Conservation (phyloP, 352 stramenopile species). For the Halophytophthora polymorphica region DNA sequence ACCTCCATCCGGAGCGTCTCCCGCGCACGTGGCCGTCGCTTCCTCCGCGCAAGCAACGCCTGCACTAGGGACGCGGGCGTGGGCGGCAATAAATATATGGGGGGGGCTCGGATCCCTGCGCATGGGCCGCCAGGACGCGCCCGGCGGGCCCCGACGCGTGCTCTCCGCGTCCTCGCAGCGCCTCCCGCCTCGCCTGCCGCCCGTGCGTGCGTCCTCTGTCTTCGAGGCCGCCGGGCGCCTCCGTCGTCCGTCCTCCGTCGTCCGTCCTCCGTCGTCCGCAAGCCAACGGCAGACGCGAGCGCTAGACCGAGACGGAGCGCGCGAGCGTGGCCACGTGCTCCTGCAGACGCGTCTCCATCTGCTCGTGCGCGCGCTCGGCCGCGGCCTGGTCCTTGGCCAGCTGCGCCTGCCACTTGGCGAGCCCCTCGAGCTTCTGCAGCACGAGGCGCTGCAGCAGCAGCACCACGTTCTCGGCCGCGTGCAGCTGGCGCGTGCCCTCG, state of each 20-base stretch:
- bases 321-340: conserved; percentile 64
- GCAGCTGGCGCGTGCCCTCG: conserved; percentile 77
- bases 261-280: conserved; percentile 24
- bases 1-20: no score
- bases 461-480: conserved; percentile 73
- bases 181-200: background rate
- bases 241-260: conserved; percentile 17
- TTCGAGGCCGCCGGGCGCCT: conserved; percentile 28
- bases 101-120: conserved; percentile 18
- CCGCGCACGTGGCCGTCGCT: no score
- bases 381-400: conserved; percentile 59
- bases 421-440: conserved; percentile 78
- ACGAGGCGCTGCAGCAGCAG: conserved; percentile 81
- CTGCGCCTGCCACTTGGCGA: conserved; percentile 73
- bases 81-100: conserved; percentile 48
- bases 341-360: conserved; percentile 63
- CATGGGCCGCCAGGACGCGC: background rate
- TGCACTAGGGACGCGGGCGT: conserved; percentile 4
- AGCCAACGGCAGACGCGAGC: conserved; percentile 13
- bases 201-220: conserved; percentile 20
- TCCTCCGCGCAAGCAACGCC: no score
- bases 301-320: conserved; percentile 56
- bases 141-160: no score
- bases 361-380: conserved; percentile 52
- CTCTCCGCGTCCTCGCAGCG: conserved; percentile 5